A percentile compares a stretch with the other conserved stretches of the same genome.
Conservation (phyloP, 495 filamentous ascomycete genomes). For the Viridothelium virens region DNA sequence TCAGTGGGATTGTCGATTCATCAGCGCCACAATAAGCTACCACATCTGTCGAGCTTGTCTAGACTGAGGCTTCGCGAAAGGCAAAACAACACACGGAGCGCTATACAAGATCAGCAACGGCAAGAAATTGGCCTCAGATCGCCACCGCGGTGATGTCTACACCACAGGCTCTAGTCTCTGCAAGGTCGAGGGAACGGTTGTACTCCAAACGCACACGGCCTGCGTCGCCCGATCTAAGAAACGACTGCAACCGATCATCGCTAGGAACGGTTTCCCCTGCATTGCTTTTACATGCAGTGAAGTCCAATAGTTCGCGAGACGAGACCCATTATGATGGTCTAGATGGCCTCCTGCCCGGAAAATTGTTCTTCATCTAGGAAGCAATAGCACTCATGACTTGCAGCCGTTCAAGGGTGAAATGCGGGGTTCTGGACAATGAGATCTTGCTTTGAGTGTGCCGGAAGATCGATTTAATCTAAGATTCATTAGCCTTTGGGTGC, state of each 20-base stretch:
- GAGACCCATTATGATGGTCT: neutral
- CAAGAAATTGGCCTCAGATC: neutral
- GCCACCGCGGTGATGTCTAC: neutral
- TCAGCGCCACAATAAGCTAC: neutral
- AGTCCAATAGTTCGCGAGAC: neutral
- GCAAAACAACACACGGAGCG: neutral
- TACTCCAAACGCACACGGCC: no score
- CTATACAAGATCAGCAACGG: neutral
- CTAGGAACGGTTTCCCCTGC: neutral
- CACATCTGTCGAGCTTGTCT: slow-evolving; percentile 2
- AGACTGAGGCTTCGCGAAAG: neutral
- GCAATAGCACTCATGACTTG: no score
- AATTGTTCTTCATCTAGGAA: neutral
- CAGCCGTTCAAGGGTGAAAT: neutral
- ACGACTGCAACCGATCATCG: neutral
- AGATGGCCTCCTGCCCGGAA: neutral
- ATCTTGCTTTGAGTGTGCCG: neutral
- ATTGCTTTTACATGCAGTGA: neutral
- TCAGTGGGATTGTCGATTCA: neutral
- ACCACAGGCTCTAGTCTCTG: neutral
- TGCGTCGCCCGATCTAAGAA: neutral
- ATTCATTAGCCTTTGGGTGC: neutral
- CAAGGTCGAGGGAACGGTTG: neutral
- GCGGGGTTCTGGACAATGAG: neutral
- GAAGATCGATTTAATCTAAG: slow-evolving; percentile 2